phyloP scores from a whole-genome alignment of 2,329 filamentous ascomycete species.

The Tolypocladium endophyticum region DNA sequence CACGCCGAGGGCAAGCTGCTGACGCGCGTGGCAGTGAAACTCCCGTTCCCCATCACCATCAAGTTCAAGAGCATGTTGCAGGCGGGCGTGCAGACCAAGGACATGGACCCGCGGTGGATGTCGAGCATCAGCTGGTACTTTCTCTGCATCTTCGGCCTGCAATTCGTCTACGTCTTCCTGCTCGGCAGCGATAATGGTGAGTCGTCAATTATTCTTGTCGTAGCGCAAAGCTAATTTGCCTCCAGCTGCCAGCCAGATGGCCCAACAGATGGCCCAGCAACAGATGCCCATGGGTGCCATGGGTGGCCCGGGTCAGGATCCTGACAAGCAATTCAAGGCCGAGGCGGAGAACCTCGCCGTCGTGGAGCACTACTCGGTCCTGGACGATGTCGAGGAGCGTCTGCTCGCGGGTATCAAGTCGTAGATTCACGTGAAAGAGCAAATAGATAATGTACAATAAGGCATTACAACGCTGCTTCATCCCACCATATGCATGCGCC shows the following conservation, averaged over 20 bases:
- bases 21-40: conserved; percentile 57
- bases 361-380: conserved; percentile 82
- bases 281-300: conserved; percentile 37
- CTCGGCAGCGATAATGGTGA: conserved; percentile 91
- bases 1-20: neutral
- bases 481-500: conserved; percentile 59
- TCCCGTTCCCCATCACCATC: conserved; percentile 93
- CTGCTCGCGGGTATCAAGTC: conserved; percentile 48
- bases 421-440: conserved; percentile 17
- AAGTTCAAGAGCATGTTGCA: conserved; percentile 99
- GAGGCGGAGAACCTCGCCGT: conserved; percentile 96
- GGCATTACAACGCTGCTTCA: conserved; percentile 5
- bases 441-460: conserved; percentile 10
- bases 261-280: conserved; percentile 75
- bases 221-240: conserved; percentile 5
- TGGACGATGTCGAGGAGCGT: conserved; percentile 80
- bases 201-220: conserved; percentile 18
- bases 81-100: conserved; percentile 87
- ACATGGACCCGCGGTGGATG: conserved; percentile 97
- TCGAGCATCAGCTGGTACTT: conserved; percentile 99
- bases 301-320: conserved; percentile 87
- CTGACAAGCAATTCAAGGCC: conserved; percentile 85
- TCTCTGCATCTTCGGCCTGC: conserved; percentile 88
- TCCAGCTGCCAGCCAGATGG: conserved; percentile 79
- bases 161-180: conserved; percentile 95